Evolutionary conservation across 169 alveolate species (phyloP).

Genomic region (Plasmodium gallinaceum): DNA sequence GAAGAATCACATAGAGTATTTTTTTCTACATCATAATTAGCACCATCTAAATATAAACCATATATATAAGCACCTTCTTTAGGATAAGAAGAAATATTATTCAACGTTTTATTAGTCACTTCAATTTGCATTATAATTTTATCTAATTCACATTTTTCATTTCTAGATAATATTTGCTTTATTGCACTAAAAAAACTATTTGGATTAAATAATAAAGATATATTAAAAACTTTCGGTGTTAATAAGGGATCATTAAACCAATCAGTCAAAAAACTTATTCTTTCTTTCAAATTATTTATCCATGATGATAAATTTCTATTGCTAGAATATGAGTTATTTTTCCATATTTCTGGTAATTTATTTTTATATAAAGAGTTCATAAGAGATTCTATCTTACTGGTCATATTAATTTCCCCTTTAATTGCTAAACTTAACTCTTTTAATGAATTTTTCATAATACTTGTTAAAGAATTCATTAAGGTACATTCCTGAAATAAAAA

Average conservation of each 20-base stretch:
- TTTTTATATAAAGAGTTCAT: constrained; percentile 90
- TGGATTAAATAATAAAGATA: constrained; percentile 95
- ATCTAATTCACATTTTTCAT: constrained; percentile 93
- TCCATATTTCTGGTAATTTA: constrained; percentile 94
- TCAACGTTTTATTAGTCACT: constrained; percentile 92
- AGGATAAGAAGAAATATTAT: constrained; percentile 91
- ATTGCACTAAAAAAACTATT: constrained; percentile 97
- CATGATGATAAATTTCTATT: constrained; percentile 95
- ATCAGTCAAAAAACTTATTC: constrained; percentile 92
- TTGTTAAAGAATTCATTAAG: constrained; percentile 40
- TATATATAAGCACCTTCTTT: constrained; percentile 93
- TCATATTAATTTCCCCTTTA: constrained; percentile 95
- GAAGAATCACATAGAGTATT: constrained; percentile 93
- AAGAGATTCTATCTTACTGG: constrained; percentile 92
- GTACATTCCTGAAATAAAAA: constrained; percentile 77
- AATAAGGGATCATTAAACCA: constrained; percentile 94
- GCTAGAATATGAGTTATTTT: constrained; percentile 93
- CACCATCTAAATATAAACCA: constrained; percentile 93
- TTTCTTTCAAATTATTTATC: constrained; percentile 92
- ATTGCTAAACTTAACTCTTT: constrained; percentile 94
- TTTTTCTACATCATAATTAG: constrained; percentile 93
- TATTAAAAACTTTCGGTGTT: constrained; percentile 93
- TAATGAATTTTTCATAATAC: constrained; percentile 81
- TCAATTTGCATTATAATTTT: constrained; percentile 94
- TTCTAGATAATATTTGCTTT: constrained; percentile 94